These are phyloP conservation scores for Tausonia pullulans DNA, from an alignment of 1,284 basidiomycete species.

Conservation along the genomic window DNA sequence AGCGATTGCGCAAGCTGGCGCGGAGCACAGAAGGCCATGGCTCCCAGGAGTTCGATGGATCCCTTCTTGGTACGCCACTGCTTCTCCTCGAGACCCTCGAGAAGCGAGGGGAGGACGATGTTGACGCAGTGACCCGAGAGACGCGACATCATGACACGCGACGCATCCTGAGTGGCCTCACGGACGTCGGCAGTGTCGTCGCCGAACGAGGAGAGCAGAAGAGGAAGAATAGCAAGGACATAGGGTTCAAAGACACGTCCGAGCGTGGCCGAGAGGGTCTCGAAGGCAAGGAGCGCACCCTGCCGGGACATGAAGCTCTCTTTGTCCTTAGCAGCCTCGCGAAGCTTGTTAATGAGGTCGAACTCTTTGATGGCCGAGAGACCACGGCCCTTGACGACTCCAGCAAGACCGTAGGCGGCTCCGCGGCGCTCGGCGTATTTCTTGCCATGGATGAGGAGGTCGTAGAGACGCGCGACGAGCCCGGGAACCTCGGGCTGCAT, in stretches of 20 bases:
- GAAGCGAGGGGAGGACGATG: conserved; percentile 78
- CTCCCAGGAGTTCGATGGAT: conserved; percentile 92
- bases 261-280: conserved; percentile 75
- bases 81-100: conserved; percentile 91
- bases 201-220: conserved; percentile 83
- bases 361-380: conserved; percentile 77
- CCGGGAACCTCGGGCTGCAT: conserved; percentile 52
- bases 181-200: conserved; percentile 81
- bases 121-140: conserved; percentile 90
- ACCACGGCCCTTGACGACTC: conserved; percentile 80
- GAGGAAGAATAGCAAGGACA: conserved; percentile 69
- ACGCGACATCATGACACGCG: conserved; percentile 88
- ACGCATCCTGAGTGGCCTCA: conserved; percentile 87
- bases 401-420: conserved; percentile 91
- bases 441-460: conserved; percentile 59
- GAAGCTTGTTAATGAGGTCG: conserved; percentile 61
- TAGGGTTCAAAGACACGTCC: conserved; percentile 92
- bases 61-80: conserved; percentile 98
- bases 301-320: conserved; percentile 76
- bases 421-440: conserved; percentile 90
- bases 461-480: conserved; percentile 65
- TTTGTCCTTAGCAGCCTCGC: conserved; percentile 77
- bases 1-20: conserved; percentile 88
- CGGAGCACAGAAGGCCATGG: conserved; percentile 98
- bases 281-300: conserved; percentile 90